Evolutionary conservation across 352 stramenopile species (phyloP), one percentile per base, ranked within the genome.

Genomic region (Pythium grandisporangium): DNA sequence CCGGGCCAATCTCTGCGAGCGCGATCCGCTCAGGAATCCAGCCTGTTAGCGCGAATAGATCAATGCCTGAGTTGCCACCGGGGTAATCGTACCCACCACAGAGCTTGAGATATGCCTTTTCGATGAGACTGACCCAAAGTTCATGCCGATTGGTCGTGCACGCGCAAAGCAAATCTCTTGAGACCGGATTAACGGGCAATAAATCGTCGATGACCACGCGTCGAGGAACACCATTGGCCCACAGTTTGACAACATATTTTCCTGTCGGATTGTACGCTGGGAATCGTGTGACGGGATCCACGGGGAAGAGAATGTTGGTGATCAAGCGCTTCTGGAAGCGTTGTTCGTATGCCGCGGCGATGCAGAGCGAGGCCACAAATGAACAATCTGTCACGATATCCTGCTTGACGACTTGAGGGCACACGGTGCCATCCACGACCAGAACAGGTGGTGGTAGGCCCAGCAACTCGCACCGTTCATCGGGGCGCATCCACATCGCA

Each of bases 31-130:
- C 95, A 0, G 96, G 96, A 38, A 99, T 97, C 95, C 95, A 99
- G 5, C 96, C 96, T 0, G 95, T 99, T 13, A 99, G 70, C n/a
- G 89, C 92, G 68, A 98, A 98, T 17, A 99, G 63, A 67, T 99
- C 96, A 34, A 98, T 96, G 16, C 93, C 92, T 42, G 80, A 96
- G 63, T 98, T 98, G 21, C 86, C 95, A 14, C 96, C 96, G 25
- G 95, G 91, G 67, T 98, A 99, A 53, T 98, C 80, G 53, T 99
- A 99, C 1, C 95, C 94, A 27, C 96, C 96, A 44, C 93, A 95
- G 5, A 99, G 70, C 60, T 99, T 99, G 52, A 99, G 70, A 50
- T 98, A 99, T 3, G 96, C 96, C 53, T 99, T 99, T 73, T 99
- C 96, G 24, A 99, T 95, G 12, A 99, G 76, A 48, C 78, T 91